Base-by-base conservation (phyloP, 2,329 filamentous ascomycete genomes). In the Bisporella sp. region DNA sequence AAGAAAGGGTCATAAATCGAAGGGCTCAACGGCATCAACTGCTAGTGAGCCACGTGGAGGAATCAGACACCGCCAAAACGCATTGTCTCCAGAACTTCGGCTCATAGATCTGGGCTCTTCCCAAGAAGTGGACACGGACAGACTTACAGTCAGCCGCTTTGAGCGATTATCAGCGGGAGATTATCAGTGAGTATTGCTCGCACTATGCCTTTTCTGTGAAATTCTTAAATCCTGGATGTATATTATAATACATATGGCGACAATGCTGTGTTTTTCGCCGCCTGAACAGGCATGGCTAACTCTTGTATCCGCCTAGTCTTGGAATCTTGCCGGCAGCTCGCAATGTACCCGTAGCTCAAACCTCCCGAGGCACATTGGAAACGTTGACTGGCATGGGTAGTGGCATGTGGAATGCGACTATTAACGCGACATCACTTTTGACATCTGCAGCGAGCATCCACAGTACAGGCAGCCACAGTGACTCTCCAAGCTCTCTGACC, bases 381-480 rank as follows among this genome's bases (percentile, higher is more conserved):
- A 78, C 87, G 1, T 74, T 95, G 48, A 85, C 87, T 31, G 82
- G 79, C 0, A 73, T 87, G 48, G 82, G 83, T 2, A 80, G 80
- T 5, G 88, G 92, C 31, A 81, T 97, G 64, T 93, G 91, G 85
- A 93, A 96, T 68, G 91, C 84, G 12, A 91, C 91, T 2, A 82
- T 93, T 59, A 95, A 93, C 62, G 89, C 92, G 1, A 88, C 84
- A 33, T 79, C 89, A 1, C 79, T 99, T 1, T 95, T 99, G 64
- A 91, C 82, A 62, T 96, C 91, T 9, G 83, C 82, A 6, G 88
- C 87, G 11, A 97, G 91, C 63, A 78, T 95, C 52, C 76, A 66
- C 49, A 84, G 81, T 59, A 75, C 67, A 48, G 73, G 74, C 47
- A 85, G 80, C 57, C 72, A 69, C 54, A 79, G 78, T 6, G 84